These are phyloP conservation scores for Penicillium aurantiogriseum DNA, from an alignment of 2,329 filamentous ascomycete species.

Conservation along the genomic window DNA sequence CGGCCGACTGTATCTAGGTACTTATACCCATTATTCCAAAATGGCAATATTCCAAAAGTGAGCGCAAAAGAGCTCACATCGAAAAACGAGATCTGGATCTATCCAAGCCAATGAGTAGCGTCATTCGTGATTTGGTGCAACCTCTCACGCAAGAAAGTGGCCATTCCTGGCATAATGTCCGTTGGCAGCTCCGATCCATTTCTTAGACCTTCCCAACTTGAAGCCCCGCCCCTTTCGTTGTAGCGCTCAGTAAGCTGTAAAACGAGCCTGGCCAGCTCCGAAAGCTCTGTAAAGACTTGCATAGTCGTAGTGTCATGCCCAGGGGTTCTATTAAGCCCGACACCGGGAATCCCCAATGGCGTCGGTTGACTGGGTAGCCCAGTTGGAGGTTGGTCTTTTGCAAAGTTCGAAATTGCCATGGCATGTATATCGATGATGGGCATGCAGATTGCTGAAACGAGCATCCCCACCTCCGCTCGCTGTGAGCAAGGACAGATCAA, in stretches of 20 bases:
- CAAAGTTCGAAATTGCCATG: background rate
- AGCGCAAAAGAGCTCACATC: background rate
- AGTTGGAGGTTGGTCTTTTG: background rate
- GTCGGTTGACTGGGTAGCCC: background rate
- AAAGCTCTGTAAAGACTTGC: slow-evolving; percentile 8
- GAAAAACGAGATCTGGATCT: background rate
- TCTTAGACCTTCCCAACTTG: background rate
- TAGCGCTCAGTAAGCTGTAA: slow-evolving; percentile 12
- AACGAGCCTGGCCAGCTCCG: slow-evolving; percentile 10
- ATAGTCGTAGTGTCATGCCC: background rate
- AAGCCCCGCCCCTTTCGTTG: background rate
- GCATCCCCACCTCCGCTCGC: slow-evolving; percentile 6
- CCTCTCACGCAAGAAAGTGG: background rate
- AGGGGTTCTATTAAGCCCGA: background rate
- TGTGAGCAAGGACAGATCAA: slow-evolving; percentile 12
- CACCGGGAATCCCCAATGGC: background rate
- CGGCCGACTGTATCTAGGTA: too few relatives aligned
- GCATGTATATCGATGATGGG: slow-evolving; percentile 7
- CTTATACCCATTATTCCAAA: too few relatives aligned
- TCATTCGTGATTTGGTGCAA: slow-evolving; percentile 2
- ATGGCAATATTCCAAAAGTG: too few relatives aligned
- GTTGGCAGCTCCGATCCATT: background rate
- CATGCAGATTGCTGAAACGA: slow-evolving; percentile 11
- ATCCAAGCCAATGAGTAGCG: background rate
- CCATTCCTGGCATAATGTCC: background rate